phyloP scores from a whole-genome alignment of 2,329 filamentous ascomycete genomes.

The Ilyonectria sp. region DNA sequence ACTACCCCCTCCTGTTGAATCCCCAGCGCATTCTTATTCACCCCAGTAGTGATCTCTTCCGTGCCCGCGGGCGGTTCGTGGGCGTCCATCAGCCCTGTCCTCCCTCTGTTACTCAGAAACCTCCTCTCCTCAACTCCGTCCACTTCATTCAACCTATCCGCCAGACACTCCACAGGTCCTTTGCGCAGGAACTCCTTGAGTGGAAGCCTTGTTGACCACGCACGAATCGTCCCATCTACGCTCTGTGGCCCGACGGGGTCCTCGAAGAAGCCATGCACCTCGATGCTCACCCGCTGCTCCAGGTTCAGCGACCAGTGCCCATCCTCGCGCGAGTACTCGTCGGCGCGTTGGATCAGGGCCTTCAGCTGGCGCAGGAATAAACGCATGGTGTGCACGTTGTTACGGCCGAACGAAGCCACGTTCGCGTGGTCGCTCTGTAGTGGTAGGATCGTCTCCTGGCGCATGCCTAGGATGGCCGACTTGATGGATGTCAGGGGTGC shows the following conservation, averaged over 20 bases:
- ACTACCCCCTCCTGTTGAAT: slow-evolving; percentile 49
- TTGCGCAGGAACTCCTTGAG: slow-evolving; percentile 68
- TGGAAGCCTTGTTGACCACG: slow-evolving; percentile 67
- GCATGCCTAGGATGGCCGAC: slow-evolving; percentile 65
- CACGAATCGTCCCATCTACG: slow-evolving; percentile 58
- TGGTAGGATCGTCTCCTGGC: slow-evolving; percentile 67
- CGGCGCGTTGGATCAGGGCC: slow-evolving; percentile 52
- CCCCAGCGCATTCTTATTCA: slow-evolving; percentile 51
- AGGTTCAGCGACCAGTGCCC: slow-evolving; percentile 64
- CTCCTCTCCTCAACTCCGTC: slow-evolving; percentile 50
- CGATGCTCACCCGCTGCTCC: slow-evolving; percentile 68
- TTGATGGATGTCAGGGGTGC: slow-evolving; percentile 73
- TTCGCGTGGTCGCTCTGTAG: slow-evolving; percentile 70
- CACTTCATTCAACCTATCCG: slow-evolving; percentile 64
- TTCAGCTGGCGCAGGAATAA: slow-evolving; percentile 56
- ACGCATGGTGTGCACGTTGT: slow-evolving; percentile 64
- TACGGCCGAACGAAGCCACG: slow-evolving; percentile 67
- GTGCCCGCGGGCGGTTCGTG: neutral
- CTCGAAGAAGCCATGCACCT: slow-evolving; percentile 73
- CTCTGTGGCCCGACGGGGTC: slow-evolving; percentile 57
- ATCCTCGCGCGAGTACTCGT: slow-evolving; percentile 48
- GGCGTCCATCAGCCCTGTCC: slow-evolving; percentile 44
- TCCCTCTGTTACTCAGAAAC: slow-evolving; percentile 49
- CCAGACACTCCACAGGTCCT: slow-evolving; percentile 69
- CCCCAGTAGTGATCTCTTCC: neutral